Evolutionary conservation across 257 asterid genomes (phyloP), one percentile per base, ranked within the genome.

Genomic region (Orobanche coerulescens): DNA sequence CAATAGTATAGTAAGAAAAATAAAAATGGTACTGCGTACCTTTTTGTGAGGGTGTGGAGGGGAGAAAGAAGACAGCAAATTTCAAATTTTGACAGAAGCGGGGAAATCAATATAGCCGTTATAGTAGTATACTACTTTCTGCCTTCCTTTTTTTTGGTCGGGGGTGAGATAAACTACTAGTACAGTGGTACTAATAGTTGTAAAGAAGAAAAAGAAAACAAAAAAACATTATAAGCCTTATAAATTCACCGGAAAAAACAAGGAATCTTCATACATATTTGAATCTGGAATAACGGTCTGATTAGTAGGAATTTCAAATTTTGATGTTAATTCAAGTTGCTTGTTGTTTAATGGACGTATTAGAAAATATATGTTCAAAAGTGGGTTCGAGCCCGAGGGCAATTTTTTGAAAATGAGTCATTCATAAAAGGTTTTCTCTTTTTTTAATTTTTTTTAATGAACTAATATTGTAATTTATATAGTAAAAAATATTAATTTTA

Each of bases 71-170:
- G 80, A 62, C 48, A 47, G 57, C 24, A 14, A 52, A 31, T 66
- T 87, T 87, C 91, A 84, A 87, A 84, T 49, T 75, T 84, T 75
- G 66, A 69, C 78, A 56, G 70, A 58, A 67, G 69, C 54, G 65
- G 68, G 68, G 76, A 54, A 78, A 47, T 69, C 64, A 79, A 82
- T 73, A 66, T 77, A 76, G 85, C 90, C 90, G 94, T 85, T 85
- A 74, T n/a, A 10, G 23, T 15, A 43, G 22, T 47, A 36, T 65
- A 55, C 39, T 52, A 33, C 59, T 20, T 42, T 30, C 26, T 15
- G 34, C 20, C 24, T 7, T 13, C 47, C 11, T 2, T 64, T 40
- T 14, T 65, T 9, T 30, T 56, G 49, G 2, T 36, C 5, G 42
- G 50, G 46, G 52, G 53, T 22, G 4, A 1, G n/a, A 36, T 28